Conservation (phyloP, 306 rosid species). For the Delonix regia region DNA sequence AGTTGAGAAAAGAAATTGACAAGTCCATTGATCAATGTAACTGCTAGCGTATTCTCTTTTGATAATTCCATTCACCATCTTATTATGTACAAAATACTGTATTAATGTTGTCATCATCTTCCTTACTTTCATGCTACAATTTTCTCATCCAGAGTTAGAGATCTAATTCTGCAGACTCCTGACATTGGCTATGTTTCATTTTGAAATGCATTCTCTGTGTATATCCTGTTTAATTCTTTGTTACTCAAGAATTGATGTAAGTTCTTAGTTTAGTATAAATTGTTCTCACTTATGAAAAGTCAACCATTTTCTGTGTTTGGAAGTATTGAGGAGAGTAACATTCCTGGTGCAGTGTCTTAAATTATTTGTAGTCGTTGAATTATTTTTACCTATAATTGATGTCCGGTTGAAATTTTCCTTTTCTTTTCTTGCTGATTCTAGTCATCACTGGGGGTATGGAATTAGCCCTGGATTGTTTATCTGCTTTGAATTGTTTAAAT, state of each 20-base stretch:
- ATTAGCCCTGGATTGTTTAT: neutral
- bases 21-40: neutral
- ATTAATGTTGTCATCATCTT: neutral
- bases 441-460: neutral
- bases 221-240: neutral
- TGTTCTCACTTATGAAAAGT: conserved; percentile 6
- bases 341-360: neutral
- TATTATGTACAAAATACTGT: neutral
- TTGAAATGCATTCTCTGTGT: neutral
- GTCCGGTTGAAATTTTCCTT: neutral
- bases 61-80: neutral
- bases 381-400: conserved; percentile 4
- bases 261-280: neutral
- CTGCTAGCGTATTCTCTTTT: neutral
- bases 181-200: conserved; percentile 10
- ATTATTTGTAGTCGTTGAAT: neutral
- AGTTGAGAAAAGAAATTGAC: neutral
- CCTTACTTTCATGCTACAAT: neutral
- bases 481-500: neutral
- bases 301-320: conserved; percentile 1
- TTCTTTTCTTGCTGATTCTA: neutral
- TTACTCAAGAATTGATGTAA: conserved; percentile 9
- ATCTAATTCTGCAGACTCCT: neutral
- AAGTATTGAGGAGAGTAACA: neutral
- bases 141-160: neutral